Percentiles rank a stretch among this genome's conserved stretches.
phyloP scores from a whole-genome alignment of 1,139 yeast genomes.

The Hemisphaericaspora xylanilytica region DNA sequence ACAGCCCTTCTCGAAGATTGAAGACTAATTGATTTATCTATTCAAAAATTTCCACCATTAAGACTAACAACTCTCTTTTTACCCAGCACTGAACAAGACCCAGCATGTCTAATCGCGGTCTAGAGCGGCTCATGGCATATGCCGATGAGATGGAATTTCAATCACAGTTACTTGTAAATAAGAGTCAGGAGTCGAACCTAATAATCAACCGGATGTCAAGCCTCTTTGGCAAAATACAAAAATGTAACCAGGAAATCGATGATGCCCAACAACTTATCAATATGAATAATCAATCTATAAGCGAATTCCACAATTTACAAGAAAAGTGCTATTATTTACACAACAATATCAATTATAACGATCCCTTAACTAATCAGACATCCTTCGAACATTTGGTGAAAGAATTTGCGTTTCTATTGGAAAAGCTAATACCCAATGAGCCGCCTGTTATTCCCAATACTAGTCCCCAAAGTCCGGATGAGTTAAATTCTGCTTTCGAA shows the following conservation, averaged over 20 bases:
- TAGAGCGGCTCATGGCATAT: conserved; percentile 25
- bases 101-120: conserved; percentile 11
- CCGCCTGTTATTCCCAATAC: conserved; percentile 1
- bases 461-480: not conserved
- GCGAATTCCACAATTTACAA: conserved; percentile 29
- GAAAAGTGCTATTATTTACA: conserved; percentile 37
- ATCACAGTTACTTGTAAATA: conserved; percentile 17
- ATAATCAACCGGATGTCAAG: conserved; percentile 22
- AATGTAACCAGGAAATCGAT: conserved; percentile 33
- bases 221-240: conserved; percentile 22
- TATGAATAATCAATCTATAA: conserved; percentile 23
- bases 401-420: conserved; percentile 43
- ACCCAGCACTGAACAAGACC: too few species aligned
- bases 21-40: too few species aligned
- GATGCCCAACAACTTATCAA: conserved; percentile 24
- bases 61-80: too few species aligned
- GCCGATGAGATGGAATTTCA: conserved; percentile 32
- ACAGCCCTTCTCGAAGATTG: too few species aligned
- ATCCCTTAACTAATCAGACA: conserved; percentile 40
- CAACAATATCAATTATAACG: conserved; percentile 31
- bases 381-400: conserved; percentile 48
- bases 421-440: conserved; percentile 12
- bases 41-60: too few species aligned
- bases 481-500: not conserved
- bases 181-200: conserved; percentile 1